phyloP scores from a whole-genome alignment of 257 asterid genomes.

The Apocynum venetum region DNA sequence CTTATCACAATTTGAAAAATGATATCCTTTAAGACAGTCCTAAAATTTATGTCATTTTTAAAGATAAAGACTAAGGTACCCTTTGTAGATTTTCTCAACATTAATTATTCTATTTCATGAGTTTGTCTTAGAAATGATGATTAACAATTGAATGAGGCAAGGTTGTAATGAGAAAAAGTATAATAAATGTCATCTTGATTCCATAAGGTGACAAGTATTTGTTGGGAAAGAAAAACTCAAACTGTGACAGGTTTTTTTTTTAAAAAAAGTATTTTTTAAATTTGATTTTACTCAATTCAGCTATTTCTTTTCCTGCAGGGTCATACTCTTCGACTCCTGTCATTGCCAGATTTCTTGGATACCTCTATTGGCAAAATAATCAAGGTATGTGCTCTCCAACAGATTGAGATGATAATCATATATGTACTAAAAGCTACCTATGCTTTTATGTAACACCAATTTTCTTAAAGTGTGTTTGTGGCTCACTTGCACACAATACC shows the following conservation, averaged over 20 bases:
- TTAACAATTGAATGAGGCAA: not conserved
- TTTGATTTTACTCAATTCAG: conserved; percentile 9
- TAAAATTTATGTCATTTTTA: not conserved
- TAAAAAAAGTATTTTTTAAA: not conserved
- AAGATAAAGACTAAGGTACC: not conserved
- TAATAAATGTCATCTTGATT: no score
- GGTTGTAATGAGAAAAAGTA: not conserved
- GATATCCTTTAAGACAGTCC: not conserved
- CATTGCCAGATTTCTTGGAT: conserved; percentile 72
- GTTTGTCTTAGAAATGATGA: not conserved
- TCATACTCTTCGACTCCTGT: conserved; percentile 65
- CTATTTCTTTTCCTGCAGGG: conserved; percentile 41
- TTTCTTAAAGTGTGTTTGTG: conserved; percentile 4
- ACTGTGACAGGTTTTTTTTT: no score
- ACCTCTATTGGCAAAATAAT: conserved; percentile 65
- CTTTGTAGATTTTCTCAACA: not conserved
- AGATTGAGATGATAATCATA: not conserved
- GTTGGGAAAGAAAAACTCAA: no score
- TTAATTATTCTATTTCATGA: not conserved
- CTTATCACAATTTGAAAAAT: not conserved
- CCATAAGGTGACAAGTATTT: no score
- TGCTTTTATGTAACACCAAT: conserved; percentile 6
- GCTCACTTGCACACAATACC: not conserved
- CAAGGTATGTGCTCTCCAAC: conserved; percentile 35
- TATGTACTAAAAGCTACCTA: not conserved